Percentiles rank a stretch among this genome's conserved stretches.
Evolutionary conservation across 1,139 yeast species (phyloP).

Genomic region (Sugiyamaella xylanicola): DNA sequence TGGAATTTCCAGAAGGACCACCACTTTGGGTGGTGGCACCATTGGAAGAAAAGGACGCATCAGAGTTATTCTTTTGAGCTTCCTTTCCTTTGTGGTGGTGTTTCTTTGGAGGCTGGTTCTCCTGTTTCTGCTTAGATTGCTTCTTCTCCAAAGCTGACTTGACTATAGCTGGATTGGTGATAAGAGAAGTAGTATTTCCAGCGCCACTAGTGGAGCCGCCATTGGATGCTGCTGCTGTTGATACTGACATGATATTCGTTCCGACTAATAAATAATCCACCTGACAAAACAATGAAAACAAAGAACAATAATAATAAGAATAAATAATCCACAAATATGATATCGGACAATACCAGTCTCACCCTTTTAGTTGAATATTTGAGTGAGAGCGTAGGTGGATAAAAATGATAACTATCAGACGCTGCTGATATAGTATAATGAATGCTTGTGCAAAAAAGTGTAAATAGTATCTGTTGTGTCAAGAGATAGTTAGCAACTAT

Average conservation of each 20-base stretch:
- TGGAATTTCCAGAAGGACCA: not conserved
- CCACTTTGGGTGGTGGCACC: not conserved
- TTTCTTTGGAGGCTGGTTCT: conserved; percentile 5
- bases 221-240: not conserved
- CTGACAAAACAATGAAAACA: not conserved
- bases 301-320: not conserved
- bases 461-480: not conserved
- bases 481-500: not conserved
- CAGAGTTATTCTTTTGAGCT: not conserved
- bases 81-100: conserved; percentile 7
- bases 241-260: not conserved
- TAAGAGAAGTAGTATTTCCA: conserved; percentile 25
- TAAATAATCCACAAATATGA: conserved; percentile 11
- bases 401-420: not conserved
- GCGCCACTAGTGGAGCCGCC: not conserved
- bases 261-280: not conserved
- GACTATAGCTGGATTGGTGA: conserved; percentile 38
- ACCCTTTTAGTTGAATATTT: conserved; percentile 15
- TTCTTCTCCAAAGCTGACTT: conserved; percentile 32
- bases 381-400: conserved; percentile 3
- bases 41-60: not conserved
- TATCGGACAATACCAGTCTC: not conserved
- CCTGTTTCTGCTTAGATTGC: conserved; percentile 14
- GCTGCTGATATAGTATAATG: not conserved
- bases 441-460: no score